Base-by-base conservation (phyloP, 2,329 filamentous ascomycete genomes). In the Paecilomyces variotii region DNA sequence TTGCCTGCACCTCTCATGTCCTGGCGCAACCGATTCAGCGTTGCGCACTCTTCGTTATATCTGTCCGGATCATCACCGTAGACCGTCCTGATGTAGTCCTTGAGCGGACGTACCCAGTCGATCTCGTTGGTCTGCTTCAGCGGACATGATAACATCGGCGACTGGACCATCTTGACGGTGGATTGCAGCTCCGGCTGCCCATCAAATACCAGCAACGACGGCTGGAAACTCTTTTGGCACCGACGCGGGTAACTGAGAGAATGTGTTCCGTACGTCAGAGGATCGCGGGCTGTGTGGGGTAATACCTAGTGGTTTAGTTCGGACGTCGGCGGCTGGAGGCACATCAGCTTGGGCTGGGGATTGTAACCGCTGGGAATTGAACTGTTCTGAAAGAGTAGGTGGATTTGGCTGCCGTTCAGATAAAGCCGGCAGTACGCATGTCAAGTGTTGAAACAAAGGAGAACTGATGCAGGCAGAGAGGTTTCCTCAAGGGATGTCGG, bases 1-100 rank as follows among this genome's bases (percentile, higher is more conserved):
- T 95, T 96, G 25, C 94, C 93, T 32, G 94, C 94, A 34, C 95
- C 94, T 71, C 95, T 86, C 90, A 99, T 97, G 72, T 99, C 95
- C 84, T 99, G 95, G 68, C 94, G 87, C 76, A 99, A 80, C 52
- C 94, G 87, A 78, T 97, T 96, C 74, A 99, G 85, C 39, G 91
- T 96, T 50, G 86, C 87, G 79, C 94, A 97, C 82, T 99, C 94
- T 75, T 97, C 91, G 56, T 87, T 85, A 79, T 99, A 99, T 67
- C 91, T 86, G 74, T 99, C 94, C 28, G 94, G 93, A 72, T 97
- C 93, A 76, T 99, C 94, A 73, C 92, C 92, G 74, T 99, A 97
- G 26, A 89, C 95, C 67, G 91, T 84, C 65, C 91, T 85, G 69
- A 99, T 99, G 79, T 97, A 97, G 64, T 83, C 81, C 80, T 97